Evolutionary conservation across 2,329 filamentous ascomycete species (phyloP).

Genomic region (Cladosporium sp.): DNA sequence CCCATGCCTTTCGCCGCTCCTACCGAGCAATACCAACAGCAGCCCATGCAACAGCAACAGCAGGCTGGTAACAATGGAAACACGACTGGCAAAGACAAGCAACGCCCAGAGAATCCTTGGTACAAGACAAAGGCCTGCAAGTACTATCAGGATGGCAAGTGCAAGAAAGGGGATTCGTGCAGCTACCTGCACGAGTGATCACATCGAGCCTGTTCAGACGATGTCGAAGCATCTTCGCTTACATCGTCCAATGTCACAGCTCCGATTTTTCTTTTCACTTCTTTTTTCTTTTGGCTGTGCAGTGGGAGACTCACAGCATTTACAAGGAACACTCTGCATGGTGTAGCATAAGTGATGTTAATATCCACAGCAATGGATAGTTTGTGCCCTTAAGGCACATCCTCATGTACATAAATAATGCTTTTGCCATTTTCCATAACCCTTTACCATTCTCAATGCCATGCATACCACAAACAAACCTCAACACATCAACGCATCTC

Average conservation of each 20-base stretch:
- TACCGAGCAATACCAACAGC: conserved; percentile 17
- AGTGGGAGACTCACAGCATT: neutral
- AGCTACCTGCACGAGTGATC: conserved; percentile 36
- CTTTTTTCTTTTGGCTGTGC: neutral
- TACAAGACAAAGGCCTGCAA: conserved; percentile 48
- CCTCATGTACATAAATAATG: conserved; percentile 8
- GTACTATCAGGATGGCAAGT: conserved; percentile 57
- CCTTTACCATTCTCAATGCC: neutral
- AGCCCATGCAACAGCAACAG: conserved; percentile 27
- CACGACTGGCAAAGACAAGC: conserved; percentile 24
- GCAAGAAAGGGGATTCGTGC: conserved; percentile 47
- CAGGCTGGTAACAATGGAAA: conserved; percentile 19
- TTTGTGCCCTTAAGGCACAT: neutral
- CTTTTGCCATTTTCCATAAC: neutral
- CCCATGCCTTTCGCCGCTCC: conserved; percentile 4
- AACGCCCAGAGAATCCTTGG: conserved; percentile 29
- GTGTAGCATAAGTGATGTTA: neutral
- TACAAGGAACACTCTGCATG: neutral
- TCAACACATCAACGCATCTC: conserved; percentile 27
- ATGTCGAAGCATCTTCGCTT: neutral
- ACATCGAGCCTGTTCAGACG: neutral
- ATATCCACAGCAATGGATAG: neutral
- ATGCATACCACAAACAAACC: neutral
- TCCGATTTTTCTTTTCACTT: neutral
- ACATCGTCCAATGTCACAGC: neutral